Base-by-base conservation (phyloP, 2,329 filamentous ascomycete genomes). In the Aspergillus ochraceoroseus region DNA sequence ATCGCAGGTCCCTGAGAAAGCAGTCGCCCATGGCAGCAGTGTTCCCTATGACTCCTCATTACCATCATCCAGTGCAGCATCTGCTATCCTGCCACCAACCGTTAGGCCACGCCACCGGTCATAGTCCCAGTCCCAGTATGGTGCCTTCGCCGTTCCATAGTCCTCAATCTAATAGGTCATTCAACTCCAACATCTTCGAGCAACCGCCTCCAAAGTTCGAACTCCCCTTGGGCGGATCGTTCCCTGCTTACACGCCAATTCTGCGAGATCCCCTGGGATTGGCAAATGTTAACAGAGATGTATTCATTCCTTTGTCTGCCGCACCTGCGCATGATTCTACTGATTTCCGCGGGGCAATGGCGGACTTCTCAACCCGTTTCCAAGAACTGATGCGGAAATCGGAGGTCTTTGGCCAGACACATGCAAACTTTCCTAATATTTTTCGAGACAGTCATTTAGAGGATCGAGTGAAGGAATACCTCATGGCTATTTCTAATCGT, bases 401-500 rank as follows among this genome's bases (percentile, higher is more conserved):
- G 2, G 44, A 51, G 11, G n/a, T 34, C 1, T 58, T 53, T 32
- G 49, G 46, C 6, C 37, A 47, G 19, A 22, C 37, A 7, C 46
- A 52, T 22, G 49, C 46, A 3, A 52, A 46, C 15, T 13, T 45
- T 2, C 50, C 52, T 7, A 44, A 45, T 25, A 19, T 50, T 7
- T 41, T 32, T 12, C 38, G 32, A 25, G 51, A 54, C 17, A 49
- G 43, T 13, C 41, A 42, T 11, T 25, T 56, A 32, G 44, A 46
- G 3, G 22, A 38, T 11, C 22, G 32, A 5, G 32, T 53, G 25
- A 51, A 49, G 32, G 43, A 52, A 3, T 53, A 54, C 39, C 30
- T 60, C 38, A 53, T 50, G 43, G 22, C 38, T 0, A 47, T 52
- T 17, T 43, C 49, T 3, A 41, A 48, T 15, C 32, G 26, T 11